Evolutionary conservation across 108 stramenopile genomes (phyloP), one percentile per base, ranked within the genome.

Genomic region (Fragilaria crotonensis): DNA sequence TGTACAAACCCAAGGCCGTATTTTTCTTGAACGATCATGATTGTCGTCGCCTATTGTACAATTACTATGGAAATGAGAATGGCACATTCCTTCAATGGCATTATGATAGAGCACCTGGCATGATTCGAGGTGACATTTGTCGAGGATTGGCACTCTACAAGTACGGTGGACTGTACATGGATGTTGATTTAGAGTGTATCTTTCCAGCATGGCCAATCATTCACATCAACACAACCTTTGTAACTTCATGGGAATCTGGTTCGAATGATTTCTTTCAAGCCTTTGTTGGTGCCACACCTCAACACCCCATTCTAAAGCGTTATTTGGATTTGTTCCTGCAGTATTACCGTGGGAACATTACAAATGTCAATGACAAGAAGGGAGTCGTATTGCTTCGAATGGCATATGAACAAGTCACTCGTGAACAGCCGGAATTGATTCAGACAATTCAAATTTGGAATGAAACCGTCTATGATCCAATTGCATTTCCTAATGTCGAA

Each of bases 81-180:
- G 0, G 25, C 66, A 45, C 66, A 7, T 47, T 87, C 7, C 60
- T 84, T 3, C 50, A 49, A 0, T 79, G 77, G 57, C 87, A 87
- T 64, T 2, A 5, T 7, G 20, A 61, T 4, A 86, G 87, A 71
- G 28, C 36, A n/a, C 54, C 67, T 28, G 89, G 89, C 18, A 91
- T 91, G 89, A 85, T 77, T 79, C 85, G 87, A 61, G 89, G 84
- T 0, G 89, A 91, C 47, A 77, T 87, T 30, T 91, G 89, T 64
- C 78, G 89, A 5, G 89, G 85, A 9, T 76, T 74, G 21, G 89
- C 89, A 2, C 58, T 91, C 32, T 85, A 75, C 29, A 78, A 87
- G 65, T 67, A 70, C 27, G 89, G 89, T 18, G 89, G 89, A 2
- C 45, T 87, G 29, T 91, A 91, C 57, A 72, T 91, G 54, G 89